Evolutionary conservation across 2,329 filamentous ascomycete genomes (phyloP).

Genomic region (Colletotrichum cereale): DNA sequence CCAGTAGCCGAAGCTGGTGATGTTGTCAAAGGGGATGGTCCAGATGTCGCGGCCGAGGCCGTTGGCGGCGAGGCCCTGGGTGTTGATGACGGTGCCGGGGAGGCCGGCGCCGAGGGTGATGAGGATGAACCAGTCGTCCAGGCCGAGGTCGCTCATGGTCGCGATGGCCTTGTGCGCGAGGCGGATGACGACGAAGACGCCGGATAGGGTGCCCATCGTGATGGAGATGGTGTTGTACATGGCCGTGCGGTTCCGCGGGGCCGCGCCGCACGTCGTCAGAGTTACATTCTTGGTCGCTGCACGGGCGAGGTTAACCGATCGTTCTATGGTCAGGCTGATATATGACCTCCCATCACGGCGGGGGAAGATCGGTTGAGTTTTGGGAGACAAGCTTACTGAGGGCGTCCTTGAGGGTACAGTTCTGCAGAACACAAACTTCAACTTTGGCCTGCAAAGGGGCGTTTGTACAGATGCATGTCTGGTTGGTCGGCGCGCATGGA

Average conservation of each 20-base stretch:
- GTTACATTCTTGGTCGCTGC: slow-evolving; percentile 42
- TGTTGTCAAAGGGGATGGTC: slow-evolving; percentile 56
- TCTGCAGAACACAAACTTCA: slow-evolving; percentile 46
- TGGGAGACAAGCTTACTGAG: slow-evolving; percentile 46
- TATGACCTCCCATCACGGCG: too few relatives aligned
- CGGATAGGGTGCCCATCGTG: slow-evolving; percentile 51
- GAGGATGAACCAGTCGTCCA: slow-evolving; percentile 55
- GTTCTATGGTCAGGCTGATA: neutral
- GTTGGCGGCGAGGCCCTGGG: slow-evolving; percentile 49
- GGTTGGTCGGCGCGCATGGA: slow-evolving; percentile 45
- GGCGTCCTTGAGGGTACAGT: slow-evolving; percentile 49
- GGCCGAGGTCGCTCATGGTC: slow-evolving; percentile 50
- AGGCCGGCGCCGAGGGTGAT: slow-evolving; percentile 46
- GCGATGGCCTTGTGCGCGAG: slow-evolving; percentile 53
- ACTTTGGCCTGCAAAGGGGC: slow-evolving; percentile 44
- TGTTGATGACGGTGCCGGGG: slow-evolving; percentile 49
- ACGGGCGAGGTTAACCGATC: slow-evolving; percentile 13
- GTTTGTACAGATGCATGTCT: slow-evolving; percentile 50
- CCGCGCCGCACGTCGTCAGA: slow-evolving; percentile 46
- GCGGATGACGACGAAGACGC: slow-evolving; percentile 57
- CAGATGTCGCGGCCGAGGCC: slow-evolving; percentile 66
- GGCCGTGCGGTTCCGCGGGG: slow-evolving; percentile 48
- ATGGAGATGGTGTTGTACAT: slow-evolving; percentile 51
- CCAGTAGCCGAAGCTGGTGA: slow-evolving; percentile 58
- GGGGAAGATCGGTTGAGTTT: neutral